phyloP scores from a whole-genome alignment of 1,284 basidiomycete genomes.

The Cutaneotrichosporon sp. region DNA sequence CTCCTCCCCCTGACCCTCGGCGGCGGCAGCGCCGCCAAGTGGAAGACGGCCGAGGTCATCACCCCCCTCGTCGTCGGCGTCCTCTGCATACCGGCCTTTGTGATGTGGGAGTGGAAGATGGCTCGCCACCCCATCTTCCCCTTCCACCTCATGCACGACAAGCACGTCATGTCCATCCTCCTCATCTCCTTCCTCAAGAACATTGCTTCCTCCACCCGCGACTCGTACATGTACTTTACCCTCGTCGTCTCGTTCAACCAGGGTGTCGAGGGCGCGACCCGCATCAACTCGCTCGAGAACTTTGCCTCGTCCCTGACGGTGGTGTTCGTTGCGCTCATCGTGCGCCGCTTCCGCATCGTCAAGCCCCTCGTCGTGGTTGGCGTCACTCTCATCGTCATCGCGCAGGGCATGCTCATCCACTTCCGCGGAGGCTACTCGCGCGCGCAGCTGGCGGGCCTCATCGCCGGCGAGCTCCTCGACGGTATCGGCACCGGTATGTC shows the following conservation, averaged over 20 bases:
- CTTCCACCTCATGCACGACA: constrained; percentile 50
- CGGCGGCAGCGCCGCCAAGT: constrained; percentile 38
- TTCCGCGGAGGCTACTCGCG: constrained; percentile 49
- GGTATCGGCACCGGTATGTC: constrained; percentile 53
- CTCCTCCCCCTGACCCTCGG: constrained; percentile 54
- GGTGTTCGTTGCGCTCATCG: constrained; percentile 46
- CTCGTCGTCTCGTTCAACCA: constrained; percentile 54
- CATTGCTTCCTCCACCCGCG: constrained; percentile 49
- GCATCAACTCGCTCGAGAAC: constrained; percentile 53
- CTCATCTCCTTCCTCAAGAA: constrained; percentile 36
- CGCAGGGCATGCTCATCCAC: constrained; percentile 54
- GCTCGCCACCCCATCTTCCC: constrained; percentile 52
- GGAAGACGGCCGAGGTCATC: constrained; percentile 50
- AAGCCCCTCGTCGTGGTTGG: constrained; percentile 53
- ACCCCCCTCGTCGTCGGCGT: constrained; percentile 53
- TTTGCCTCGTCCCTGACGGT: constrained; percentile 52
- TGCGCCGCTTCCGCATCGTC: constrained; percentile 48
- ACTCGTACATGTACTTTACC: constrained; percentile 50
- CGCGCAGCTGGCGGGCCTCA: constrained; percentile 40
- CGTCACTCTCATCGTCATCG: constrained; percentile 33
- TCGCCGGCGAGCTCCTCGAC: constrained; percentile 53
- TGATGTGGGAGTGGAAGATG: constrained; percentile 50
- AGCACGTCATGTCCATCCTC: constrained; percentile 50
- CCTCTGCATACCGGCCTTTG: constrained; percentile 49
- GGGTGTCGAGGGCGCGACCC: constrained; percentile 46